A percentile compares a stretch with the other conserved stretches of the same genome.
phyloP scores from a whole-genome alignment of 805 yeast species.

The Candida maltosa region DNA sequence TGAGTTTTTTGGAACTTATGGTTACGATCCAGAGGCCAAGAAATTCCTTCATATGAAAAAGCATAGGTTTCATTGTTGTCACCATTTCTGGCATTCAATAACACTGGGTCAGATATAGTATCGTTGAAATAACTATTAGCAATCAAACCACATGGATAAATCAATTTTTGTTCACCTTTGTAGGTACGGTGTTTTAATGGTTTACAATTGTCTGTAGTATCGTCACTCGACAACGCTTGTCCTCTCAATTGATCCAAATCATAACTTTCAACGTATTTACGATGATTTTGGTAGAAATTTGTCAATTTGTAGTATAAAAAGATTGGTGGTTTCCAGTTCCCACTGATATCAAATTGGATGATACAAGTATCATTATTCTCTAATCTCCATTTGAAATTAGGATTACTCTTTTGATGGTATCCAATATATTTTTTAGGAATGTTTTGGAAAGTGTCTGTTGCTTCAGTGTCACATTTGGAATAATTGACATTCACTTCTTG shows the following conservation, averaged over 20 bases:
- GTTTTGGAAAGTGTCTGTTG: conserved; percentile 33
- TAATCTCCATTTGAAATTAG: conserved; percentile 65
- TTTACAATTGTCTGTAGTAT: conserved; percentile 40
- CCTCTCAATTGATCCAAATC: conserved; percentile 83
- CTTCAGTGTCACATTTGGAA: conserved; percentile 61
- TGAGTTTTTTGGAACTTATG: conserved; percentile 66
- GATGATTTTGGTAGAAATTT: conserved; percentile 90
- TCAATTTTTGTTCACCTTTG: conserved; percentile 38
- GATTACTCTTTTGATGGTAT: conserved; percentile 56
- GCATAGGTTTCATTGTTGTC: conserved; percentile 40
- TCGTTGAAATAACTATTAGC: conserved; percentile 94
- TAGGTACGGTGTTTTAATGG: conserved; percentile 38
- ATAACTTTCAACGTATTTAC: conserved; percentile 85
- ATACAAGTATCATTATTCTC: conserved; percentile 49
- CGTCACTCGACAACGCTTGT: conserved; percentile 51
- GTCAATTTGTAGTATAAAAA: conserved; percentile 83
- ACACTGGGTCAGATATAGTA: conserved; percentile 57
- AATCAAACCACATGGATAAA: conserved; percentile 92
- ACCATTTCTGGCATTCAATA: conserved; percentile 43
- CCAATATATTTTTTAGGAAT: conserved; percentile 60
- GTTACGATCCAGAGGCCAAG: conserved; percentile 79
- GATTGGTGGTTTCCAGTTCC: conserved; percentile 65
- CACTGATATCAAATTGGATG: conserved; percentile 70
- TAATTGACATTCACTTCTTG: conserved; percentile 76
- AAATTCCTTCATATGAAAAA: conserved; percentile 57